These are phyloP conservation scores for Corynascus novoguineensis DNA, from an alignment of 495 filamentous ascomycete genomes.

Conservation along the genomic window DNA sequence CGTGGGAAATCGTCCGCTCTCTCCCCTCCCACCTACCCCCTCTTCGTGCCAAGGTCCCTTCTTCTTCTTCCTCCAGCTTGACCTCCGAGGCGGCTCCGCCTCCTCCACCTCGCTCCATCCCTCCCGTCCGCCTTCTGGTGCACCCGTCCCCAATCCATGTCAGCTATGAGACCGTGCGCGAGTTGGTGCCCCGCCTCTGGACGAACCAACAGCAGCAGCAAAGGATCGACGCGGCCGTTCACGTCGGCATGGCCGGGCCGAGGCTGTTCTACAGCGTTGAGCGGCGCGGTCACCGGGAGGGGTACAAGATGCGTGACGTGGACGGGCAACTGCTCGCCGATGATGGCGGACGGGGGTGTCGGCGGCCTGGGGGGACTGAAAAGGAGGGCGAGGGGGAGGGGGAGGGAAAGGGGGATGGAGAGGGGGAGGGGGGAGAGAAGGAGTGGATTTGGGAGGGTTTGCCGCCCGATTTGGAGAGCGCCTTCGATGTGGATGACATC, in stretches of 20 bases:
- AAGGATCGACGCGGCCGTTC: slow-evolving; percentile 61
- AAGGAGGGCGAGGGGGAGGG: slow-evolving; percentile 29
- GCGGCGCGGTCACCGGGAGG: slow-evolving; percentile 62
- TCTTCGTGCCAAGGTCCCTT: slow-evolving; percentile 34
- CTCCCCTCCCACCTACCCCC: slow-evolving; percentile 50
- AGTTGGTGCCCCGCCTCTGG: slow-evolving; percentile 58
- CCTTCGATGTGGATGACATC: slow-evolving; percentile 51
- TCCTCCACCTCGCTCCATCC: slow-evolving; percentile 23
- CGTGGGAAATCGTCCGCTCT: slow-evolving; percentile 58
- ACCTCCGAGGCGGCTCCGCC: slow-evolving; percentile 8
- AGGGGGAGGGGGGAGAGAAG: slow-evolving; percentile 42
- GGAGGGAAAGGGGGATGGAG: slow-evolving; percentile 44
- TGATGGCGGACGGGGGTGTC: slow-evolving; percentile 39
- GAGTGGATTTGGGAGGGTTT: slow-evolving; percentile 14
- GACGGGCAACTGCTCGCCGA: slow-evolving; percentile 53
- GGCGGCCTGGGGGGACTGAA: slow-evolving; percentile 19
- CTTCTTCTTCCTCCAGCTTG: slow-evolving; percentile 12
- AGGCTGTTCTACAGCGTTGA: slow-evolving; percentile 66
- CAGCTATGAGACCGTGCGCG: slow-evolving; percentile 59
- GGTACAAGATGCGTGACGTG: slow-evolving; percentile 66
- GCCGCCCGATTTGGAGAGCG: slow-evolving; percentile 43
- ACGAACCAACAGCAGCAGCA: slow-evolving; percentile 15
- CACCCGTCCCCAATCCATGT: slow-evolving; percentile 65
- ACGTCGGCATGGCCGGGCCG: slow-evolving; percentile 77
- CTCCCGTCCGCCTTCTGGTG: slow-evolving; percentile 57